Evolutionary conservation across 1,284 basidiomycete genomes (phyloP), one percentile per base, ranked within the genome.

Genomic region (Cerioporus squamosus): DNA sequence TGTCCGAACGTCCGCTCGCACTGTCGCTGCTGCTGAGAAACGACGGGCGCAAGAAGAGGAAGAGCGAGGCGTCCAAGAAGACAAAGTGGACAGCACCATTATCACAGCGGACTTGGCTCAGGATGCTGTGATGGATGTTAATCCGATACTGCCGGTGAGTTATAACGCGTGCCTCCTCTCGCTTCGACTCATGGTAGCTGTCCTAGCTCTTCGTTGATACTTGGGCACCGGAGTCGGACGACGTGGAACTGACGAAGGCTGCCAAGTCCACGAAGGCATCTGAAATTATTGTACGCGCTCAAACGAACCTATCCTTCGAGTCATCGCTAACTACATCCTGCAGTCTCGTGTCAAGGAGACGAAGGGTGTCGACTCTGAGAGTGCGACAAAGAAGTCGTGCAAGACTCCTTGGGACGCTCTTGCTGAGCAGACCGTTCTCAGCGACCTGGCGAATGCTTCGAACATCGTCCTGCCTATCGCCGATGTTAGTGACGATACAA

Each of bases 361-460:
- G 20, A 44, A 49, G 26, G 17, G 29, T 1, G 38, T 31, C 7
- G 22, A 44, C 15, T n/a, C n/a, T n/a, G n/a, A n/a, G n/a, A 29
- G 38, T 20, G 20, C 39, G 9, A 46, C 38, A 15, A 60, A 57
- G 51, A 61, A 50, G 42, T 55, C 55, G 20, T 55, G 46, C 31
- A 49, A 45, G 20, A 51, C 61, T 15, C 61, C 66, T 1, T 67
- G 66, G 66, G 61, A 63, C 40, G 42, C 23, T 10, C 31, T 44
- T 26, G 56, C 49, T 17, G 46, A 58, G 33, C 12, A 36, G 33
- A 36, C 33, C 12, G 29, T 10, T 29, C 33, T 22, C 15, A 17
- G 18, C 9, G 10, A 39, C 9, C 31, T n/a, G n/a, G n/a, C n/a
- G 26, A 47, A 12, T 9, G 7, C 22, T 29, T 9, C 9, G 14